Evolutionary conservation across 2,329 filamentous ascomycete genomes (phyloP), one percentile per base, ranked within the genome.

Genomic region (Colletotrichum spinosum): DNA sequence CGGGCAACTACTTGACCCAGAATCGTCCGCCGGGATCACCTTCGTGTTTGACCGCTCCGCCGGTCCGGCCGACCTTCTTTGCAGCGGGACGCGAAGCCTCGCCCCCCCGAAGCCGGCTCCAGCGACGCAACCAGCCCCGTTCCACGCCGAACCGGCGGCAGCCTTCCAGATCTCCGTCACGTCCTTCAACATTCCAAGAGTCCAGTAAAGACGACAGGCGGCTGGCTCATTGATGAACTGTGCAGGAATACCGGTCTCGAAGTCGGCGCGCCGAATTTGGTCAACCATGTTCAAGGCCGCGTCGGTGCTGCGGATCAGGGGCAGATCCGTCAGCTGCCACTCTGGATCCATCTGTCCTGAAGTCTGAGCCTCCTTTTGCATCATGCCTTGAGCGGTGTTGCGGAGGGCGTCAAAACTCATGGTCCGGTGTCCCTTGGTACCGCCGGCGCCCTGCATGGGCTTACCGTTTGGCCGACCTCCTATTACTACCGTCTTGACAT

Each of bases 161-260:
- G 78, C 75, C 70, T 81, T 81, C 83, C 83, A 86, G 15, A 82
- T 73, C 38, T 79, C 79, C 10, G 74, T 75, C 44, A 82, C 77
- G 67, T 84, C 80, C 12, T 72, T 76, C 48, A 82, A 70, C 80
- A 84, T 86, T 37, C 74, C 76, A 35, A 77, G 76, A 1, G 83
- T 84, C 76, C 82, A 85, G 73, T 79, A 85, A 41, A 86, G 78
- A n/a, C 83, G 77, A 69, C 83, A 86, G 69, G 84, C 83, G 5
- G 79, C 77, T 34, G 81, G 74, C 72, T 85, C 81, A 50, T 79
- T 78, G 2, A 83, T 72, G 65, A 81, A 85, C 66, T 86, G 83
- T 11, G 83, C 75, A 2, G 83, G 83, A 1, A 76, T 68, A 9
- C 78, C 79, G 56, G 80, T 78, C 12, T 74, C 69, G 53, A 79